Conservation (phyloP, 2,329 filamentous ascomycete genomes). For the Aspergillus fructus region DNA sequence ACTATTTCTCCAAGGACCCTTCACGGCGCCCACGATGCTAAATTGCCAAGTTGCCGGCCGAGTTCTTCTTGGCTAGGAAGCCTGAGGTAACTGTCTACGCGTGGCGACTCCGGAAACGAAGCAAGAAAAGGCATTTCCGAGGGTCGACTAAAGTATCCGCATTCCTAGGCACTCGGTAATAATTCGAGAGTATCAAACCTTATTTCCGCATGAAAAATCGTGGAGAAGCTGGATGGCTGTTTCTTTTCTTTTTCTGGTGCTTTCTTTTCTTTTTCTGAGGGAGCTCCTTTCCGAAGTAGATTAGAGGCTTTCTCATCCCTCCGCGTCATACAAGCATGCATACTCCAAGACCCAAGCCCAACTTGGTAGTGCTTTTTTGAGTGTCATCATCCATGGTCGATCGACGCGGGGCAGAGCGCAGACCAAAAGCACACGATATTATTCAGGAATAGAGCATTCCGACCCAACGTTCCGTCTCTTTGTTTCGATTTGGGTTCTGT, state of each 20-base stretch:
- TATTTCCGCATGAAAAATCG: conserved; percentile 5
- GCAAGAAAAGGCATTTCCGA: neutral
- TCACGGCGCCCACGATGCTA: neutral
- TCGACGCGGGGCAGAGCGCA: conserved; percentile 10
- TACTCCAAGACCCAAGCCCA: neutral
- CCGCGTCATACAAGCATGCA: neutral
- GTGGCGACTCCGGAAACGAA: neutral
- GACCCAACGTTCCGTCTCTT: neutral
- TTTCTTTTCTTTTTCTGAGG: neutral
- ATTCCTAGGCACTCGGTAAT: neutral
- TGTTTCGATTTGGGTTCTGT: neutral
- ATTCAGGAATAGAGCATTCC: neutral
- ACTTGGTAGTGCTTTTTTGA: neutral
- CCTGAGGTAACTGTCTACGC: neutral
- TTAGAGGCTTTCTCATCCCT: neutral
- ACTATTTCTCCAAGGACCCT: conserved; percentile 10
- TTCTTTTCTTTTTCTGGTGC: neutral
- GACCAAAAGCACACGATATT: conserved; percentile 8
- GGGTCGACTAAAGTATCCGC: neutral
- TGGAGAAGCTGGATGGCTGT: conserved; percentile 7
- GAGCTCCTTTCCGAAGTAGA: conserved; percentile 4
- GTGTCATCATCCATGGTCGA: conserved; percentile 1
- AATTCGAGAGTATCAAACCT: conserved; percentile 12
- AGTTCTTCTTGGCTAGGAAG: neutral
- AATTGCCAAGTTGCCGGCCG: conserved; percentile 3